Conservation (phyloP, 257 asterid species). For the Forsythia viridissima region DNA sequence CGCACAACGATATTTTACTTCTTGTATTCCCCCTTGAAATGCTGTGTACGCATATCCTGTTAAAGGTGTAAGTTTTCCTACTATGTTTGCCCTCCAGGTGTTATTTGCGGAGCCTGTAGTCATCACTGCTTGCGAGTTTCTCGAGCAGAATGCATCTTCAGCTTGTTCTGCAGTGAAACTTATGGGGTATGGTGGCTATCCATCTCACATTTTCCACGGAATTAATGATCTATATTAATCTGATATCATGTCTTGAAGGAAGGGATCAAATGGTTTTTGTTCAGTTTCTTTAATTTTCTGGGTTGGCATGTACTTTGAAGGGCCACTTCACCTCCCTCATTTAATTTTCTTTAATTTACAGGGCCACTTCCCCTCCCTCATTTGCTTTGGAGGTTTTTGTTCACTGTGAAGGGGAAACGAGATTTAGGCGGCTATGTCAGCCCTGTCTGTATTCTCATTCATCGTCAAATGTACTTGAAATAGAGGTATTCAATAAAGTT, state of each 20-base stretch:
- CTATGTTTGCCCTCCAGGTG: constrained; percentile 49
- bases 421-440: constrained; percentile 88
- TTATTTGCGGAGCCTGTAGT: constrained; percentile 83
- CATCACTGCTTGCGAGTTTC: constrained; percentile 83
- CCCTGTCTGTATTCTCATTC: constrained; percentile 94
- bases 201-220: constrained; percentile 13
- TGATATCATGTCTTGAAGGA: background rate
- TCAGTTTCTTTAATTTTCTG: background rate
- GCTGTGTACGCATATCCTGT: constrained; percentile 14
- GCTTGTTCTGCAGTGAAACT: constrained; percentile 70
- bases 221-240: background rate
- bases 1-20: background rate
- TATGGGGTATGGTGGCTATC: constrained; percentile 62
- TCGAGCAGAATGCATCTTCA: constrained; percentile 90
- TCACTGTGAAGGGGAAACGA: constrained; percentile 92
- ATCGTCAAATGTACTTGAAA: constrained; percentile 89
- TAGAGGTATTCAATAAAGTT: constrained; percentile 62
- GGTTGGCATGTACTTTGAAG: constrained; percentile 31
- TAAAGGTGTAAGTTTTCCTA: background rate
- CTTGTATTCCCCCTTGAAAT: background rate
- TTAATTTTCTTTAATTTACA: constrained; percentile 30
- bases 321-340: constrained; percentile 91
- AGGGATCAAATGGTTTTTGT: background rate
- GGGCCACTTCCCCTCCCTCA: constrained; percentile 95
- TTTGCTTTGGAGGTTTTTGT: constrained; percentile 89